These are phyloP conservation scores for Metschnikowia baotianmanensis DNA, from an alignment of 805 yeast genomes.

Conservation along the genomic window DNA sequence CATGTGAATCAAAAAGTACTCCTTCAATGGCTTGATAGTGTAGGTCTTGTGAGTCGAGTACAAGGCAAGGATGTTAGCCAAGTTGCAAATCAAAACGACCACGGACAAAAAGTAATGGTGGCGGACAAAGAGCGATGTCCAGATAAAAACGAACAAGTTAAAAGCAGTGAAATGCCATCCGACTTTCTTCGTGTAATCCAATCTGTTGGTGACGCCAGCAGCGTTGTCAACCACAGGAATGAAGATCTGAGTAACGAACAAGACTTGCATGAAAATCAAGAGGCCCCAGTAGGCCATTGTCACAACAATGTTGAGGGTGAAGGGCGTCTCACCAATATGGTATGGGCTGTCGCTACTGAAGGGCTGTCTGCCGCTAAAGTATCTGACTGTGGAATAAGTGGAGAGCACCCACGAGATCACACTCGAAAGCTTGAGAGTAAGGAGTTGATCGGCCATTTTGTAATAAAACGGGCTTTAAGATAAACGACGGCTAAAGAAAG, in stretches of 20 bases:
- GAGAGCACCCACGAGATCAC: constrained; percentile 56
- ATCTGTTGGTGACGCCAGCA: constrained; percentile 15
- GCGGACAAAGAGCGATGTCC: constrained; percentile 62
- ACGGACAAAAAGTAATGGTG: constrained; percentile 60
- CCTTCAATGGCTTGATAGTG: constrained; percentile 47
- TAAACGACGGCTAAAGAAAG: too few species aligned
- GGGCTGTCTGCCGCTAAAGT: constrained; percentile 55
- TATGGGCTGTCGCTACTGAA: constrained; percentile 46
- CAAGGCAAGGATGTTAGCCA: constrained; percentile 54
- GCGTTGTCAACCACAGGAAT: constrained; percentile 27
- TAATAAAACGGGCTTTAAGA: too few species aligned
- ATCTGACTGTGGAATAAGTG: constrained; percentile 52
- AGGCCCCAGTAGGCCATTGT: constrained; percentile 58
- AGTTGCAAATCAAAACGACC: constrained; percentile 55
- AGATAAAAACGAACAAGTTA: constrained; percentile 57
- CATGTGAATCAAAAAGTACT: constrained; percentile 60
- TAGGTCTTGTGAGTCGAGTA: constrained; percentile 63
- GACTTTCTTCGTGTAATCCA: constrained; percentile 36
- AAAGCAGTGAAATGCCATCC: constrained; percentile 64
- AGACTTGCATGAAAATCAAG: constrained; percentile 50
- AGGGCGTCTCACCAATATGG: constrained; percentile 64
- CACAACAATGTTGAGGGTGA: constrained; percentile 54
- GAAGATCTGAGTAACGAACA: constrained; percentile 47
- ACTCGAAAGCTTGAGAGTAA: constrained; percentile 44
- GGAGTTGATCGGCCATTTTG: constrained; percentile 15